Base-by-base conservation (phyloP, 495 filamentous ascomycete genomes). In the Clavariopsis aquatica region DNA sequence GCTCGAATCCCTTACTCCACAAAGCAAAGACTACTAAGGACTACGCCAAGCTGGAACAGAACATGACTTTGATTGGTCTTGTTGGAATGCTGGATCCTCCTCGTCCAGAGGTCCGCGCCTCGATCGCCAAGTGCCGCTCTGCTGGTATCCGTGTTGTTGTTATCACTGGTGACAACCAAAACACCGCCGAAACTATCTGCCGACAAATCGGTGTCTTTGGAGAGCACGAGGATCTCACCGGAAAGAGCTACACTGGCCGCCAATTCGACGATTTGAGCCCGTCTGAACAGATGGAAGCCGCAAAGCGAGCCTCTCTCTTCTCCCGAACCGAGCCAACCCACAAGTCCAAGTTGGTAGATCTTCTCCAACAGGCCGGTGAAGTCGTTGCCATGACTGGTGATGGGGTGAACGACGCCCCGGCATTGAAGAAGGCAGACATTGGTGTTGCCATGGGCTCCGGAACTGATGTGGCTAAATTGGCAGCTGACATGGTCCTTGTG, bases 371-470 rank as follows among this genome's bases (percentile, higher is more conserved):
- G 26, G 79, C 89, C 65, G 90, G 91, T 65, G 91, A 98, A 74
- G 95, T 99, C 27, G 95, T 99, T 62, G 95, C 95, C 65, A 99
- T 99, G 95, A 99, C 95, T 62, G 95, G 95, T 69, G 95, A 99
- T 74, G 95, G 95, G 74, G 95, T 99, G 76, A 99, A 99, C 72
- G 95, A 99, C 79, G 95, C 95, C 1, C 95, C 95, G 43, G 95
- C 95, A 19, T 82, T 99, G 70, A 99, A 99, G 84, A 97, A 96
- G 78, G 87, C 94, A 4, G 95, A 99, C 73, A 99, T 99, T 78
- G 95, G 95, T 71, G 93, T 99, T 34, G 95, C 95, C 23, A 99
- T 99, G 95, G 95, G 95, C 54, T 93, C 92, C 29, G 95, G 95
- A 66, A 99, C 95, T 12, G 95, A 99, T 71, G 95, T 99, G 6